Percentiles rank a stretch among this genome's conserved stretches.
Conservation (phyloP, 2,329 filamentous ascomycete genomes). For the Claviceps quebecensis region DNA sequence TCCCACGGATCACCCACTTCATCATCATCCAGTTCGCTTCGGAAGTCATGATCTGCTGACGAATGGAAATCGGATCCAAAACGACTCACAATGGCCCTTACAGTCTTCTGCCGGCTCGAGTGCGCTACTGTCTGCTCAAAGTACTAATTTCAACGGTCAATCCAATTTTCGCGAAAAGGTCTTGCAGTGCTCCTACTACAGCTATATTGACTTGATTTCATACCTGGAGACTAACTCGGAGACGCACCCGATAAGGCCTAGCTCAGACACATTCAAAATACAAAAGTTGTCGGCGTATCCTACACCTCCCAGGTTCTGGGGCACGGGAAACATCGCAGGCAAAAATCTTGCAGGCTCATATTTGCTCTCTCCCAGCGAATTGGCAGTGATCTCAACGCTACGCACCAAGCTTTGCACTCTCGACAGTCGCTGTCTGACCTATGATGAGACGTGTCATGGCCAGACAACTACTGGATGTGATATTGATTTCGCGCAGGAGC, state of each 20-base stretch:
- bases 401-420: neutral
- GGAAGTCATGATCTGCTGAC: neutral
- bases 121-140: neutral
- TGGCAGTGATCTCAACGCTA: neutral
- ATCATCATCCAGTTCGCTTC: neutral
- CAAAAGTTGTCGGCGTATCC: slow-evolving; percentile 41
- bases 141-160: neutral
- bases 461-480: neutral
- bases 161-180: slow-evolving; percentile 50
- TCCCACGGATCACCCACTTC: neutral
- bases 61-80: neutral
- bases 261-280: slow-evolving; percentile 22
- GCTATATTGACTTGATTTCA: slow-evolving; percentile 57
- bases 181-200: slow-evolving; percentile 54
- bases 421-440: slow-evolving; percentile 1
- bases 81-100: neutral
- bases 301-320: slow-evolving; percentile 28
- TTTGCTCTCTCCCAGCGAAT: neutral
- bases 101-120: neutral
- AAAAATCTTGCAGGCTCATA: neutral
- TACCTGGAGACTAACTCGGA: slow-evolving; percentile 48
- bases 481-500: neutral
- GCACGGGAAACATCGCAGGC: slow-evolving; percentile 5
- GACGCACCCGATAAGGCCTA: slow-evolving; percentile 24
- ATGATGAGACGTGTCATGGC: neutral